Evolutionary conservation across 2,329 filamentous ascomycete genomes (phyloP).

Genomic region (Alternaria atra): DNA sequence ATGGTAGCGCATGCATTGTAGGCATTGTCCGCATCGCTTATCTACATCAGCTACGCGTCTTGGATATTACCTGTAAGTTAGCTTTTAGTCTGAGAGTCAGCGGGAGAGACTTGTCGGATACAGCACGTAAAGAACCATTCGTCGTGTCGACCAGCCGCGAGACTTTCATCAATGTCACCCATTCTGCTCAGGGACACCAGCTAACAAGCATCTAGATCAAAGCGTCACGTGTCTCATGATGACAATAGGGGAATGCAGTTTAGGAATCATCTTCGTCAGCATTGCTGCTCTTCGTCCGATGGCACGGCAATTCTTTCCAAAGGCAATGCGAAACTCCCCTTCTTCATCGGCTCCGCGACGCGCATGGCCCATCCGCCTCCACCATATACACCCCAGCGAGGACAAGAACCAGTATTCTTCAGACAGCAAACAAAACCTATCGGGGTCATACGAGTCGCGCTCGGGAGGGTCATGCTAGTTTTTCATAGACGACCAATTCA

Average conservation of each 20-base stretch:
- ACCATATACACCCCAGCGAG: neutral
- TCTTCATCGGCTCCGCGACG: constrained; percentile 2
- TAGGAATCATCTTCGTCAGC: constrained; percentile 42
- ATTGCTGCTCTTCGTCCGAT: constrained; percentile 40
- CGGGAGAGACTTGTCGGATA: neutral
- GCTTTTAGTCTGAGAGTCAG: neutral
- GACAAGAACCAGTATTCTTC: neutral
- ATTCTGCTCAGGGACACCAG: neutral
- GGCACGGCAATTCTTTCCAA: constrained; percentile 29
- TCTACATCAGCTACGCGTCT: constrained; percentile 25
- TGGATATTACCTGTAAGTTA: constrained; percentile 39
- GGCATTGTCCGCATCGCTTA: constrained; percentile 33
- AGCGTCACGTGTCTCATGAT: constrained; percentile 33
- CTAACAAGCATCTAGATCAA: constrained; percentile 21
- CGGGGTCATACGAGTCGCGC: neutral
- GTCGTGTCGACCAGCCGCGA: neutral
- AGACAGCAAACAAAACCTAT: constrained; percentile 4
- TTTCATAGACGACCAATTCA: neutral
- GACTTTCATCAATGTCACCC: neutral
- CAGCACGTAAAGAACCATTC: neutral
- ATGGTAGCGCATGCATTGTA: constrained; percentile 33
- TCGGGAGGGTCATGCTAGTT: neutral
- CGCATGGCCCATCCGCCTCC: constrained; percentile 7
- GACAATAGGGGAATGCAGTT: constrained; percentile 40
- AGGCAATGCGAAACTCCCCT: constrained; percentile 4